A percentile compares a stretch with the other conserved stretches of the same genome.
Conservation (phyloP, 2,329 filamentous ascomycete genomes). For the Fusarium sp. region DNA sequence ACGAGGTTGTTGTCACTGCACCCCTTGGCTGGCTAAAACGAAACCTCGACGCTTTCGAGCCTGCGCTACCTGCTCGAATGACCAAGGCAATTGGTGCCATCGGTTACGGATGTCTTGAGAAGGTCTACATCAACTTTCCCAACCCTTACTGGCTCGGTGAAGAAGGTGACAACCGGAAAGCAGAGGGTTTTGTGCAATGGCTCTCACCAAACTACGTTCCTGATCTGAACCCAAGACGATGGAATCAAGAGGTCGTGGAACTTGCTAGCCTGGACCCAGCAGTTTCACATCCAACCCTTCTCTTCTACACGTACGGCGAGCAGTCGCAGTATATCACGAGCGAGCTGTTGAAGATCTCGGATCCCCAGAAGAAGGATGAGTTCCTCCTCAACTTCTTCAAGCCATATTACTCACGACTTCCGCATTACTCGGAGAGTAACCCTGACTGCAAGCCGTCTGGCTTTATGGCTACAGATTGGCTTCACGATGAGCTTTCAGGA, state of each 20-base stretch:
- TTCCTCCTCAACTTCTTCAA: constrained; percentile 73
- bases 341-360: constrained; percentile 52
- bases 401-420: constrained; percentile 81
- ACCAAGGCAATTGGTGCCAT: constrained; percentile 69
- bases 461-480: constrained; percentile 79
- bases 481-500: constrained; percentile 80
- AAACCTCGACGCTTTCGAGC: constrained; percentile 68
- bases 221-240: constrained; percentile 68
- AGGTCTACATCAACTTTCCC: constrained; percentile 77
- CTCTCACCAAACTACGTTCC: constrained; percentile 74
- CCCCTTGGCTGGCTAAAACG: constrained; percentile 76
- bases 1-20: constrained; percentile 73
- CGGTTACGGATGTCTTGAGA: constrained; percentile 76
- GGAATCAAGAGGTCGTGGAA: constrained; percentile 82
- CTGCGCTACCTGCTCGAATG: constrained; percentile 66
- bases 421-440: constrained; percentile 66
- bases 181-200: constrained; percentile 79
- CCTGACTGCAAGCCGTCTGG: constrained; percentile 69
- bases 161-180: constrained; percentile 52
- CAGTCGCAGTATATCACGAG: constrained; percentile 65
- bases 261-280: constrained; percentile 70
- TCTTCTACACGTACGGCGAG: constrained; percentile 82
- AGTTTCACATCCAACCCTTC: constrained; percentile 78
- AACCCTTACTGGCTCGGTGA: constrained; percentile 74
- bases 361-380: constrained; percentile 58